Evolutionary conservation across 495 filamentous ascomycete genomes (phyloP), one percentile per base, ranked within the genome.

Genomic region (Melanomma pulvis-pyrius): DNA sequence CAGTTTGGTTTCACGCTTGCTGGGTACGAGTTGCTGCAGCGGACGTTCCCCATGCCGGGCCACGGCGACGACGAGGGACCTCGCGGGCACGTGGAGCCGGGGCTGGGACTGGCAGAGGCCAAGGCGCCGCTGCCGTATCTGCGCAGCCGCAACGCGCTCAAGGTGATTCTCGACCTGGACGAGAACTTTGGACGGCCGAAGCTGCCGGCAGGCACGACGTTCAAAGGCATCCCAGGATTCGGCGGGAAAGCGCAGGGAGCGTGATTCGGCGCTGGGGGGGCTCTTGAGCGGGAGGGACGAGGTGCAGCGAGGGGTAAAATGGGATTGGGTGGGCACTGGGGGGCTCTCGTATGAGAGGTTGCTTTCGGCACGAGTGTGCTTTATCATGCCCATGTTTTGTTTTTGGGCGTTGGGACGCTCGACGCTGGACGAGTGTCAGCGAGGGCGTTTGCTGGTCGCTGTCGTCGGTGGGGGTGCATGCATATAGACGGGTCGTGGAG

Each of bases 1-100:
- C 94, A 98, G 73, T 98, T 98, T 79, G 94, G 94, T 61, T 98
- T 97, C 80, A 98, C 94, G 1, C 85, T 98, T 9, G 94, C 94
- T 3, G 89, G 89, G 9, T 98, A 98, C 76, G 94, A 98, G 76
- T 81, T 98, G 26, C 81, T 98, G 52, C 91, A 97, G 81, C 90
- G 85, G 58, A 44, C 86, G 57, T 78, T 98, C 44, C 94, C 96
- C 3, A 87, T 92, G 82, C 91, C 92, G 3, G 92, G 90, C 9
- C 74, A 82, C 25, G 81, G 81, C 30, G 76, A 82, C 11, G 39
- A 70, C 0, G 54, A 80, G 73, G 73, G 74, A 1, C 79, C 81
- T 22, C 73, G 72, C 36, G 82, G 82, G 22, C 72, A 79, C 29
- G 73, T 81, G 26, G 82, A 85, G 73, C 86, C 86, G 0, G 82